Base-by-base conservation (phyloP, 179 eudicot species). In the Spergularia azorica region DNA sequence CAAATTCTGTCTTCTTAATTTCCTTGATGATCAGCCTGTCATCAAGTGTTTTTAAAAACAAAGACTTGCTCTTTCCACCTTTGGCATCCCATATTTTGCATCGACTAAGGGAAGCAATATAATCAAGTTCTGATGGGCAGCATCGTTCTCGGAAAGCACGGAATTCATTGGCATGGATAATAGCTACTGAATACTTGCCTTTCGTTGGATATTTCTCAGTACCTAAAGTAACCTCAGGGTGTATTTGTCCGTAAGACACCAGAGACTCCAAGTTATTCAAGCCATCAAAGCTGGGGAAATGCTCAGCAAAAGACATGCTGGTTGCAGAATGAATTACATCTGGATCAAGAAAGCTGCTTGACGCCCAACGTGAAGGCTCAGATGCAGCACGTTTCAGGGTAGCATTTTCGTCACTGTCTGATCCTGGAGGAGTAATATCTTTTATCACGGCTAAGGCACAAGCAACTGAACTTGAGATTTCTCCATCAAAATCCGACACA, bases 11-110 rank as follows among this genome's bases (percentile, higher is more conserved):
- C 84, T 83, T 90, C 86, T 91, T 91, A 48, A 95, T 93, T 77
- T 91, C 97, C 89, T 95, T 95, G 41, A 95, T 86, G 63, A 95
- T 93, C 74, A 93, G 90, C 73, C 97, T 88, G 50, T 88, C 91
- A 68, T 95, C 99, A 56, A 91, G 86, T 36, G 99, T 90, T 83
- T 93, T 95, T 5, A 91, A 88, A 76, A 93, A 95, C 77, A 91
- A 73, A 43, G 97, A 90, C 83, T 91, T 90, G 83, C 97, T 95
- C 86, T 93, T 93, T 50, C 99, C 99, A 78, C 99, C 99, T 84
- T 95, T 91, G 48, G 99, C 97, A 76, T 95, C 95, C 99, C 99
- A 95, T 67, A 80, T 82, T 84, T 78, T 91, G 82, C 99, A 93
- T 17, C 97, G 95, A 84, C 97, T 90, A 38, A 95, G 85, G 56